Base-by-base conservation (phyloP, 202 grass and related monocot species). In the Panicum hallii region DNA sequence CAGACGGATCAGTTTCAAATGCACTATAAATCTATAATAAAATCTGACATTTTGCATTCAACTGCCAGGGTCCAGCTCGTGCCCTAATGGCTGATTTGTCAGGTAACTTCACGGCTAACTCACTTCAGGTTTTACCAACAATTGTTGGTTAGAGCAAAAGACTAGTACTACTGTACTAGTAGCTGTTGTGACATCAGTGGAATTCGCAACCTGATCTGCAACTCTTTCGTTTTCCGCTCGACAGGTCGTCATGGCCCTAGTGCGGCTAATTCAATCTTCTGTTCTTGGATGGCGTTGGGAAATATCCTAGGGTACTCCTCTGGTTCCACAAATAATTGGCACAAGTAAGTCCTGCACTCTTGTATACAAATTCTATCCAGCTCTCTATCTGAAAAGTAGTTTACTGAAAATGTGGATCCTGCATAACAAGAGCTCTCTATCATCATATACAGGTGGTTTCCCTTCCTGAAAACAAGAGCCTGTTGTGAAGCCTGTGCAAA, bases 401-500 rank as follows among this genome's bases (percentile, higher is more conserved):
- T 45, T 87, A 22, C 57, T 80, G 20, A 83, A 46, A 53, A 34
- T 16, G 38, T 54, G 6, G 11, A 82, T 52, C 63, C 47, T 63
- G 43, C 77, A 57, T 67, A 22, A 26, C 26, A 26, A 26, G 26
- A 26, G 26, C 26, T 26, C 26, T 26, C 26, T 70, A 73, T 54
- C 30, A n/a, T 9, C 19, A 77, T 53, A 79, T 66, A 19, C 17
- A 98, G 95, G 85, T 98, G 93, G 93, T 90, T 98, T 89, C 95
- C 95, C 11, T 98, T 98, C 87, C 91, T 98, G 40, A 70, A 71
- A 79, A 93, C 95, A 60, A 92, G 67, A 65, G 91, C 93, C 58
- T 98, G 95, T 4, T 98, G 95, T 58, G 91, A 98, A 88, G 88
- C 91, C 72, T 98, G 96, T 75, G 96, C 96, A 72, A 95, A 98